phyloP scores from a whole-genome alignment of 2,329 filamentous ascomycete genomes.

The Volutella citrinella region DNA sequence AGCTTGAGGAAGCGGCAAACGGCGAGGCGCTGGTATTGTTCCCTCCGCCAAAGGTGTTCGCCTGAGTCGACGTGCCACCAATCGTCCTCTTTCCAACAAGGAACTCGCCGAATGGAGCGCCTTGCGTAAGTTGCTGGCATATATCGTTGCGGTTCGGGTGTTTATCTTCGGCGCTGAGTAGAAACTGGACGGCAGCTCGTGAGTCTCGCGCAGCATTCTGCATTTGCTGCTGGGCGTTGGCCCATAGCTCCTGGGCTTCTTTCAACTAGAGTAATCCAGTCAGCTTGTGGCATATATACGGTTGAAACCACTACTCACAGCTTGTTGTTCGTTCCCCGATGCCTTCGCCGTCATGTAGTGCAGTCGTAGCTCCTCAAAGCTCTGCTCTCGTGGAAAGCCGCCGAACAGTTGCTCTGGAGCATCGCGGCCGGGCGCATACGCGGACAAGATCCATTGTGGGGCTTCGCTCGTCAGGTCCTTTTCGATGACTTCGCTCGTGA shows the following conservation, averaged over 20 bases:
- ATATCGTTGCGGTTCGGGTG: conserved; percentile 75
- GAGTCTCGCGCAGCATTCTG: conserved; percentile 66
- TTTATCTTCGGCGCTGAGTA: conserved; percentile 62
- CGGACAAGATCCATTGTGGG: conserved; percentile 82
- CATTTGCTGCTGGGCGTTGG: conserved; percentile 68
- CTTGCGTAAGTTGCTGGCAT: conserved; percentile 45
- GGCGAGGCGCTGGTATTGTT: conserved; percentile 19
- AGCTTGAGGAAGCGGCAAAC: conserved; percentile 31
- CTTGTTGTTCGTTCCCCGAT: conserved; percentile 56
- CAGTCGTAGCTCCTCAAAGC: conserved; percentile 80
- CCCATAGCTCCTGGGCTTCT: conserved; percentile 59
- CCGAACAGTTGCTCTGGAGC: conserved; percentile 82
- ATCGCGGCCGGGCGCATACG: conserved; percentile 75
- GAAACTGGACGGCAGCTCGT: conserved; percentile 68
- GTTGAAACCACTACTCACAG: conserved; percentile 37
- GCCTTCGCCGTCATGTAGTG: conserved; percentile 64
- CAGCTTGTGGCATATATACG: conserved; percentile 10
- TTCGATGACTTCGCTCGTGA: conserved; percentile 59
- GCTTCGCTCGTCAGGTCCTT: conserved; percentile 67
- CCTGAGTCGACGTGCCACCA: conserved; percentile 25
- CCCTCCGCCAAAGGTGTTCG: conserved; percentile 47
- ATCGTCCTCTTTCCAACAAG: conserved; percentile 34
- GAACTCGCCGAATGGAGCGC: conserved; percentile 45
- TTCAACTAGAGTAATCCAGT: conserved; percentile 48
- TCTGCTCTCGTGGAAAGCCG: conserved; percentile 75